Percentiles rank a stretch among this genome's conserved stretches.
phyloP scores from a whole-genome alignment of 805 yeast species.

The Kuraishia piskuri region DNA sequence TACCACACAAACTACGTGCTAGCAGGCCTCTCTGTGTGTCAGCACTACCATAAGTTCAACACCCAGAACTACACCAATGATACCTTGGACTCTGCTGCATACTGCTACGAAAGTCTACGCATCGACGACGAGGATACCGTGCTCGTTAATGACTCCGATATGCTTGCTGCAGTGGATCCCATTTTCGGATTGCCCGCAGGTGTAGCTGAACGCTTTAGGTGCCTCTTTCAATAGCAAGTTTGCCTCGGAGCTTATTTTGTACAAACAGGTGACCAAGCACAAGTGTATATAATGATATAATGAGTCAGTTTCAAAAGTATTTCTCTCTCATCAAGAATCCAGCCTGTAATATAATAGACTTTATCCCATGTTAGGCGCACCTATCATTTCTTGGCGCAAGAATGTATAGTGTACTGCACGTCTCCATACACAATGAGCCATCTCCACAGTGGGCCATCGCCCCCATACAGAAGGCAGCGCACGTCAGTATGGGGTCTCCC shows the following conservation, averaged over 20 bases:
- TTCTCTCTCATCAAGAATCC: too few relatives aligned
- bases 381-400: too few relatives aligned
- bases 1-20: conserved; percentile 87
- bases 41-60: conserved; percentile 29
- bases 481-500: background rate
- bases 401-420: too few relatives aligned
- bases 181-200: conserved; percentile 45
- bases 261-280: too few relatives aligned
- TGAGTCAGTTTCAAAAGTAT: too few relatives aligned
- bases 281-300: background rate
- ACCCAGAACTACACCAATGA: conserved; percentile 2
- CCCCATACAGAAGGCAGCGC: too few relatives aligned
- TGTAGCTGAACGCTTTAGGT: background rate
- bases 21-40: conserved; percentile 62
- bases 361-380: too few relatives aligned
- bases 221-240: background rate
- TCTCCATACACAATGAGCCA: too few relatives aligned
- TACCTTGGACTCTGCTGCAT: conserved; percentile 14
- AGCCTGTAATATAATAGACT: too few relatives aligned
- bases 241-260: background rate
- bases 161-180: conserved; percentile 37
- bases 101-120: conserved; percentile 17
- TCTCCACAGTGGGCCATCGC: background rate
- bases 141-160: conserved; percentile 11
- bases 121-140: conserved; percentile 11